Evolutionary conservation across 2,329 filamentous ascomycete genomes (phyloP).

Genomic region (Pochonia chlamydosporia): DNA sequence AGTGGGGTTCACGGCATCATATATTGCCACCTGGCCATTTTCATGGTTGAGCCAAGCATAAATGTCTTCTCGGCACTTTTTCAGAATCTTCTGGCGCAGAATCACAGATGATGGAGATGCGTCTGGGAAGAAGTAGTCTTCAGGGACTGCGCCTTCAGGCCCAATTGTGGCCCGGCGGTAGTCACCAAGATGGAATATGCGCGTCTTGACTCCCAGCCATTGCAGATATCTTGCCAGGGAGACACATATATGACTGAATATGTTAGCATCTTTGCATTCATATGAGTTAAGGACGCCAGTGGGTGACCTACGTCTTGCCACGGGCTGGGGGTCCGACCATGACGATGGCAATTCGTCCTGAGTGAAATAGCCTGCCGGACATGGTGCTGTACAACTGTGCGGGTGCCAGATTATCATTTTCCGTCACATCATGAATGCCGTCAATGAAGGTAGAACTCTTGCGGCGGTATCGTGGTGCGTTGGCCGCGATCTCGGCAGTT

Average conservation of each 20-base stretch:
- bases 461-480: conserved; percentile 81
- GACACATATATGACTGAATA: conserved; percentile 77
- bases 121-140: conserved; percentile 97
- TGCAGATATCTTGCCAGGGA: conserved; percentile 90
- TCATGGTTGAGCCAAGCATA: conserved; percentile 95
- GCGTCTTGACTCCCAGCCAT: conserved; percentile 97
- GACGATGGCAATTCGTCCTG: conserved; percentile 92
- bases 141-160: conserved; percentile 75
- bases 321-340: conserved; percentile 93
- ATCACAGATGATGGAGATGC: conserved; percentile 90
- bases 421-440: conserved; percentile 88
- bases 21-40: conserved; percentile 96
- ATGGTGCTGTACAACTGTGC: conserved; percentile 98
- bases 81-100: conserved; percentile 91
- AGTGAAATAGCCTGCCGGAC: conserved; percentile 94
- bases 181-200: conserved; percentile 95
- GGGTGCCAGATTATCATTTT: conserved; percentile 77
- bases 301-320: conserved; percentile 73
- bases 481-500: conserved; percentile 87
- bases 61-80: conserved; percentile 95
- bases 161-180: conserved; percentile 90
- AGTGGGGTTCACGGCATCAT: conserved; percentile 94
- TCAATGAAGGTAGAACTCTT: conserved; percentile 96
- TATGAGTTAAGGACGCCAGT: background rate
- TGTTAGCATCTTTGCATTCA: conserved; percentile 1